These are phyloP conservation scores for Claviceps pazoutovae DNA, from an alignment of 2,329 filamentous ascomycete genomes.

Conservation along the genomic window DNA sequence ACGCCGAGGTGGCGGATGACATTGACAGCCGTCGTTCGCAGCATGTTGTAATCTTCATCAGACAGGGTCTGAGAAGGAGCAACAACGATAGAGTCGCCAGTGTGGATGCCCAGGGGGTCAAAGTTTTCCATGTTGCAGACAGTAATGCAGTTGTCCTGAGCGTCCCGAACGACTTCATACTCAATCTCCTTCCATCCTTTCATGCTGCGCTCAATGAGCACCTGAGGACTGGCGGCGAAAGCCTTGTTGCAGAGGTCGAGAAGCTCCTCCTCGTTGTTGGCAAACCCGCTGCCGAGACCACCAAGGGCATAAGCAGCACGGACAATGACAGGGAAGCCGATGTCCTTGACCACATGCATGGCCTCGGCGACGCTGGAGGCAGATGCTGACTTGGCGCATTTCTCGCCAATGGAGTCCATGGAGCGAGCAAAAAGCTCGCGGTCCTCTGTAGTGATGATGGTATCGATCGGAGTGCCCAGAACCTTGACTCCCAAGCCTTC, in stretches of 20 bases:
- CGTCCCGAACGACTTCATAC: slow-evolving; percentile 94
- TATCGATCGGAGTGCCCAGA: slow-evolving; percentile 90
- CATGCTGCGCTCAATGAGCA: slow-evolving; percentile 95
- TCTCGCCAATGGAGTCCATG: slow-evolving; percentile 97
- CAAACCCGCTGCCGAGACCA: slow-evolving; percentile 89
- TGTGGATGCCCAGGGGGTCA: slow-evolving; percentile 93
- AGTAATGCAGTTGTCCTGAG: slow-evolving; percentile 94
- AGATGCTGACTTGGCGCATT: slow-evolving; percentile 93
- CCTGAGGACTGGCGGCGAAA: slow-evolving; percentile 86
- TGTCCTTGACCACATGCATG: slow-evolving; percentile 72
- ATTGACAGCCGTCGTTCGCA: slow-evolving; percentile 90
- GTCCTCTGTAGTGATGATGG: slow-evolving; percentile 97
- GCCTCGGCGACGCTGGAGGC: slow-evolving; percentile 82
- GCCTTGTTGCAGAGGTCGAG: slow-evolving; percentile 86
- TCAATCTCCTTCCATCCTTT: slow-evolving; percentile 99
- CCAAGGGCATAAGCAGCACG: slow-evolving; percentile 92
- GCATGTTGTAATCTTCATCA: slow-evolving; percentile 98
- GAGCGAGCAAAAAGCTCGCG: slow-evolving; percentile 92
- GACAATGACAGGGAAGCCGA: slow-evolving; percentile 94
- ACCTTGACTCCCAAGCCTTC: slow-evolving; percentile 85
- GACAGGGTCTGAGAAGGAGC: slow-evolving; percentile 93
- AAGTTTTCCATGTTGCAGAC: slow-evolving; percentile 99
- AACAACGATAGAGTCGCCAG: slow-evolving; percentile 95
- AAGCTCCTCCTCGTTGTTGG: slow-evolving; percentile 72
- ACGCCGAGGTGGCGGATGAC: slow-evolving; percentile 95